phyloP scores from a whole-genome alignment of 164 flowering plant species.

The Nymphaea colorata region DNA sequence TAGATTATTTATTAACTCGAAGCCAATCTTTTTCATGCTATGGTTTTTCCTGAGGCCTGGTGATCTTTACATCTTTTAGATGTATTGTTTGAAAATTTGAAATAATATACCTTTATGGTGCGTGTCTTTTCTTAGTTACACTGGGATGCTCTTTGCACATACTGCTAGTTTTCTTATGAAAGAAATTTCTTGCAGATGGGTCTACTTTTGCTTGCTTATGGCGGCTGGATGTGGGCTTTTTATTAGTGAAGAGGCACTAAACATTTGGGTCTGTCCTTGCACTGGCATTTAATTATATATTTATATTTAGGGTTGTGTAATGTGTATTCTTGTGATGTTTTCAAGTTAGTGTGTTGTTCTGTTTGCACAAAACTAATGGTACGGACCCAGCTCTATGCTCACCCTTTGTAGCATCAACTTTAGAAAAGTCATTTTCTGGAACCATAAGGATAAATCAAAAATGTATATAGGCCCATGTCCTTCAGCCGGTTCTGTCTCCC shows the following conservation, averaged over 20 bases:
- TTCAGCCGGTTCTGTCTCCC: too few species aligned
- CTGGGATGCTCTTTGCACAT: neutral
- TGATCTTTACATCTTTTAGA: neutral
- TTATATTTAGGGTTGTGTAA: constrained; percentile 13
- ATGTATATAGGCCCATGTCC: too few species aligned
- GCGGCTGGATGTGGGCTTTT: constrained; percentile 91
- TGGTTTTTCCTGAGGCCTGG: too few species aligned
- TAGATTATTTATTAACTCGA: too few species aligned
- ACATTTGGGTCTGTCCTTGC: constrained; percentile 88
- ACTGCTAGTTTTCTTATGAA: neutral
- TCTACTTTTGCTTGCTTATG: constrained; percentile 91
- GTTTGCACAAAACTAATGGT: too few species aligned
- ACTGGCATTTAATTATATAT: constrained; percentile 44
- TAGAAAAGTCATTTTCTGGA: too few species aligned
- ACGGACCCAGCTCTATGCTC: too few species aligned
- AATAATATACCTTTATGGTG: neutral
- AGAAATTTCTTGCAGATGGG: constrained; percentile 45
- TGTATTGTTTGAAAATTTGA: neutral
- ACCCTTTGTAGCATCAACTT: too few species aligned
- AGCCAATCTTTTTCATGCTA: too few species aligned
- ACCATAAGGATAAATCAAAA: too few species aligned
- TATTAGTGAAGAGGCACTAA: constrained; percentile 82
- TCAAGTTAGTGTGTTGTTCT: too few species aligned
- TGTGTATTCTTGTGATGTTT: neutral
- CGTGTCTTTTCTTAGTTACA: neutral